Evolutionary conservation across 768 basidiomycete species (phyloP), one percentile per base, ranked within the genome.

Genomic region (Hygrophorus pudorinus): DNA sequence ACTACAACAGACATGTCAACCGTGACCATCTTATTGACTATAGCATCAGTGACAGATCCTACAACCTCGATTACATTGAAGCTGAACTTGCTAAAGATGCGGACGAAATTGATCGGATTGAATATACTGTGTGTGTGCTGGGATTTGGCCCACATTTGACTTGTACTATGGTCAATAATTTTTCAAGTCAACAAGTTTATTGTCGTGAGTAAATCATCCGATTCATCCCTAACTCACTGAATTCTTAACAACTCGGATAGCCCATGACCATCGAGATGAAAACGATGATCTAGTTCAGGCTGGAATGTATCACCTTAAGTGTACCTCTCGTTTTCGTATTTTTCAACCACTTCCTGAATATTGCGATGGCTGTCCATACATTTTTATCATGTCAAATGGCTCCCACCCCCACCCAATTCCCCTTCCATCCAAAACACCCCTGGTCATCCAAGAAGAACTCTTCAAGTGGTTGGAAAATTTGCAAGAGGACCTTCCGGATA

Each of bases 31-130:
- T n/a, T n/a, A n/a, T n/a, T n/a, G n/a, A n/a, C n/a, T n/a, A n/a
- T n/a, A n/a, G n/a, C n/a, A 38, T 44, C 46, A 45, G 21, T 51
- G 47, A 54, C 36, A 24, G 45, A 2, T 45, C 48, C 0, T 56
- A 55, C 29, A 44, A 59, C 20, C 17, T 55, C 2, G 50, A 49
- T 2, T 59, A 59, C 28, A 16, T 57, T 0, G 49, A 53, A 32
- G 58, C 56, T 2, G 40, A 51, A 3, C 51, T 58, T 14, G n/a
- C 34, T 11, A 42, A 52, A 10, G 50, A 60, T 31, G 12, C 8
- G 13, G 56, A 57, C 10, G 48, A 54, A 31, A 37, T 57, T 16
- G 43, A 48, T 6, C n/a, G 40, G 2, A 57, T 60, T 39, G 57
- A 58, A 45, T 14, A 42, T 11, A 39, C 35, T 14, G 56, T 50